Evolutionary conservation across 257 asterid genomes (phyloP).

Genomic region (Solanum chmielewskii): DNA sequence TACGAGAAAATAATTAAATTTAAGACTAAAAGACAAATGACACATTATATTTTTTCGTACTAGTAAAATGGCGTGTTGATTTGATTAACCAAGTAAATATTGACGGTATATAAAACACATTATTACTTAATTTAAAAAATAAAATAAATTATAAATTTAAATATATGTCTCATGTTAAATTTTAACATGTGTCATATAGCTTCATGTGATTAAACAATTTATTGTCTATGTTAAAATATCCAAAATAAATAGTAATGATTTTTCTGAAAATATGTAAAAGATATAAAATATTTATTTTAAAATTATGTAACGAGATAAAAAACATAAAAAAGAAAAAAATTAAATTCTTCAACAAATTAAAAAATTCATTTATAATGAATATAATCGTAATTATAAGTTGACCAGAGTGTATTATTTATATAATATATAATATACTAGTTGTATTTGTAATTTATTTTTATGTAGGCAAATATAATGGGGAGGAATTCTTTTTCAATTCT

Average conservation of each 20-base stretch:
- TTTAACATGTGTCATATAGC: neutral
- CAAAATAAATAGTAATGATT: accelerated
- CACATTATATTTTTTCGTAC: neutral
- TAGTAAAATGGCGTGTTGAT: neutral
- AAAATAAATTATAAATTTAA: no score
- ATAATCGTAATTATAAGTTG: neutral
- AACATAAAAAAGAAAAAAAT: neutral
- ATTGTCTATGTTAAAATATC: neutral
- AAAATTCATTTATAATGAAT: accelerated
- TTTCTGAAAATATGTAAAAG: neutral
- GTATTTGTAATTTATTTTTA: neutral
- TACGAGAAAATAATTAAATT: neutral
- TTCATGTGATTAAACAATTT: no score
- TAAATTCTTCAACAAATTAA: neutral
- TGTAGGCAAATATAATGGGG: neutral
- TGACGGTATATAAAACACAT: no score
- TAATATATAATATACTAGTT: neutral
- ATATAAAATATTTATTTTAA: neutral
- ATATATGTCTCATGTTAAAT: no score
- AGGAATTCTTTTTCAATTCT: neutral
- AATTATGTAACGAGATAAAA: neutral
- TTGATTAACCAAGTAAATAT: neutral
- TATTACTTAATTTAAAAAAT: no score
- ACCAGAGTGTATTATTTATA: neutral
- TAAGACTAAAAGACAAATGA: neutral